Base-by-base conservation (phyloP, 2,329 filamentous ascomycete species). In the Sclerotinia subarctica region DNA sequence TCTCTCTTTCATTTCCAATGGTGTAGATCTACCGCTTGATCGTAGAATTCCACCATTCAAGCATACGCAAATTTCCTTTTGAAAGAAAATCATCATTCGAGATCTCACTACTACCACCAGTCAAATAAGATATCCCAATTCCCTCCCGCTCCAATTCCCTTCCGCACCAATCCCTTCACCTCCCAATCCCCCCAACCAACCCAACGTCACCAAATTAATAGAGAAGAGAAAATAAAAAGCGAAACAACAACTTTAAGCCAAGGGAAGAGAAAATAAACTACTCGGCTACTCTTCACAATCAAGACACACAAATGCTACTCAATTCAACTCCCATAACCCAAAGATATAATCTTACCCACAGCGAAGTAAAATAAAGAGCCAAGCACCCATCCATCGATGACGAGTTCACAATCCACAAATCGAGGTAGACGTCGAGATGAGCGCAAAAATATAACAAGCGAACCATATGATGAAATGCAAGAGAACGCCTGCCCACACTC, bases 341-440 rank as follows among this genome's bases (percentile, higher is more conserved):
- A 62, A 62, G 58, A 62, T 62, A 62, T 62, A 62, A 62, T 51
- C 46, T 62, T 62, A 62, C 51, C 58, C 58, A 62, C 58, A 51
- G 58, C 46, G 46, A 62, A 62, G 29, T 29, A 49, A 38, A 62
- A 44, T 51, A 51, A 38, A 6, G 26, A 60, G 44, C 24, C 46
- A 51, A 47, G 24, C 3, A 26, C n/a, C 32, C 58, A n/a, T 62
- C 58, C 58, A 62, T 51, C 29, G 24, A 51, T 62, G 46, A 51
- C 17, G 46, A 62, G 58, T 15, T 59, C 42, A 11, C 58, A 49
- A 62, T 38, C 15, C 58, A 62, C 58, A 49, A 24, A 8, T 49
- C 58, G 29, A 62, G 29, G 46, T 26, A 32, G 58, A 62, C n/a
- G 32, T 51, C 6, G 46, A 62, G 58, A 38, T 8, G 58, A 62